A percentile compares a stretch with the other conserved stretches of the same genome.
phyloP scores from a whole-genome alignment of 1,284 basidiomycete genomes.

The Puccinia novopanici region DNA sequence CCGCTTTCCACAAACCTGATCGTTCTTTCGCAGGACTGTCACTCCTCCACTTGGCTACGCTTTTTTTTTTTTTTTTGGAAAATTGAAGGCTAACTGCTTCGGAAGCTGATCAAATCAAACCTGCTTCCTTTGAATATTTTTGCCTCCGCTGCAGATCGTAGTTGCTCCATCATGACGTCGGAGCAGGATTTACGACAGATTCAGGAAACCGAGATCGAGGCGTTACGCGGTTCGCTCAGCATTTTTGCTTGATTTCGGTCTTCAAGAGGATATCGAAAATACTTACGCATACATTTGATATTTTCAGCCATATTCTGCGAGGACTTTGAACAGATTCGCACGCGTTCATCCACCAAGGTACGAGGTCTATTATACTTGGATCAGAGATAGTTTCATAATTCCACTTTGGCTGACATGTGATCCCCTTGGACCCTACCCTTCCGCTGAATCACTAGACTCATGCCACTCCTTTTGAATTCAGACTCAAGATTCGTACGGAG shows the following conservation, averaged over 20 bases:
- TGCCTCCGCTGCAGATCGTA: background rate
- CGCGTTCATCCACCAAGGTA: conserved; percentile 41
- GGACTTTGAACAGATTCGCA: conserved; percentile 47
- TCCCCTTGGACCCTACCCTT: background rate
- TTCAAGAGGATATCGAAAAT: background rate
- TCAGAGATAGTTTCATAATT: background rate
- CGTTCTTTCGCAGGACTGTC: too few relatives aligned
- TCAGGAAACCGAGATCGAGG: conserved; percentile 46
- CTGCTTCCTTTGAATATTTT: background rate
- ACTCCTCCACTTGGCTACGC: too few relatives aligned
- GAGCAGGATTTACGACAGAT: conserved; percentile 33
- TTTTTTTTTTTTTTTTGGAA: too few relatives aligned
- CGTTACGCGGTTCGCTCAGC: conserved; percentile 31
- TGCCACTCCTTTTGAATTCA: conserved; percentile 44
- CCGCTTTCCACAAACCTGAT: too few relatives aligned
- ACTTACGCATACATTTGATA: background rate
- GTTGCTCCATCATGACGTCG: conserved; percentile 16
- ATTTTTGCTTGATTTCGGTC: background rate
- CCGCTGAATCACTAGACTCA: background rate
- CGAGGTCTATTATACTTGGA: background rate
- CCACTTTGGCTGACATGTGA: background rate
- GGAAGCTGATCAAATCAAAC: background rate
- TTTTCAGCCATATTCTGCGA: conserved; percentile 39
- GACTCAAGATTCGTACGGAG: conserved; percentile 35
- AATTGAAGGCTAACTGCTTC: too few relatives aligned